phyloP scores from a whole-genome alignment of 2,329 filamentous ascomycete species.

The Ascochyta clinopodiicola region DNA sequence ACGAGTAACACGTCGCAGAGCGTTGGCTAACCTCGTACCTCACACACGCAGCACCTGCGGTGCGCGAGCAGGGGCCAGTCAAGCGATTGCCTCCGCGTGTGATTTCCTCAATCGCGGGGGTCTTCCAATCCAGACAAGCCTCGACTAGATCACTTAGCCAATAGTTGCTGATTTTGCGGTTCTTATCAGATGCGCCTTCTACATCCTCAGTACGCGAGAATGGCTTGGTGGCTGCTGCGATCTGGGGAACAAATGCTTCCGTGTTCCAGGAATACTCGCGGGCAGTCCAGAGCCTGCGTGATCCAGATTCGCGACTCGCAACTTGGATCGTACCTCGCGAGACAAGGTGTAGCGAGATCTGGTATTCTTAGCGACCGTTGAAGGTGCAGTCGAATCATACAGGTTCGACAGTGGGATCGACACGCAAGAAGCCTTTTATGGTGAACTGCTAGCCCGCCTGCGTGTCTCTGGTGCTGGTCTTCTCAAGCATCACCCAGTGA shows the following conservation, averaged over 20 bases:
- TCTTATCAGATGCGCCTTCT: slow-evolving; percentile 3
- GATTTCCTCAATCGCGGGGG: background rate
- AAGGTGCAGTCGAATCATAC: slow-evolving; percentile 8
- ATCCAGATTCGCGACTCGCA: background rate
- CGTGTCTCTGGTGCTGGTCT: background rate
- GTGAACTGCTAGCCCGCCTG: background rate
- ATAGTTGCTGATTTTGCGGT: background rate
- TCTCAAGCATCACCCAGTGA: background rate
- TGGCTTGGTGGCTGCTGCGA: slow-evolving; percentile 16
- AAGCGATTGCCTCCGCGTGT: background rate
- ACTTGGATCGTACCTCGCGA: slow-evolving; percentile 8
- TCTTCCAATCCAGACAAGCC: background rate
- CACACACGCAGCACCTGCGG: background rate
- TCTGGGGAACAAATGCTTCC: background rate
- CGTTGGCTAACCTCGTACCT: background rate
- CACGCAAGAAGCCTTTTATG: background rate
- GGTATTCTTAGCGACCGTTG: slow-evolving; percentile 17
- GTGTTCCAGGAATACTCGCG: slow-evolving; percentile 11
- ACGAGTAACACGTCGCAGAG: slow-evolving; percentile 12
- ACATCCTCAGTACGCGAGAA: slow-evolving; percentile 14
- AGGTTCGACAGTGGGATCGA: background rate
- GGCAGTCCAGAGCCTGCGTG: background rate
- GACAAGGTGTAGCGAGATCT: slow-evolving; percentile 14
- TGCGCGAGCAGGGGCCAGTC: background rate
- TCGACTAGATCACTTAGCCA: background rate